Base-by-base conservation (phyloP, 2,329 filamentous ascomycete species). In the Hirsutella minnesotensis region DNA sequence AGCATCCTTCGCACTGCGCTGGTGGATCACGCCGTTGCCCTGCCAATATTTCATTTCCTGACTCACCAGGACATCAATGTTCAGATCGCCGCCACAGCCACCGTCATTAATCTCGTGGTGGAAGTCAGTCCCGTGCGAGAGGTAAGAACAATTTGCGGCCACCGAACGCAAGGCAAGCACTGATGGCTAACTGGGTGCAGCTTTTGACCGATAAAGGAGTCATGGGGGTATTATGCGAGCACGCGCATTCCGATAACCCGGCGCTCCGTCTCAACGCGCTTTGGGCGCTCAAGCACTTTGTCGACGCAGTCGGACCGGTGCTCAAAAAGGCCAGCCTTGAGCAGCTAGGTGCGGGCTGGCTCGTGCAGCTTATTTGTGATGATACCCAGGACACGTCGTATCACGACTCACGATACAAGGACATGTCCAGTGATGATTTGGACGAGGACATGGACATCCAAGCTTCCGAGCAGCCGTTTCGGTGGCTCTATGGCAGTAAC, bases 221-320 rank as follows among this genome's bases (percentile, higher is more conserved):
- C 2, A 72, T 95, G 50, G 79, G 78, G 47, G 75, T 83, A 1
- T 68, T 96, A 1, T 94, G 88, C 55, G 77, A 85, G 51, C 86
- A 95, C 57, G 87, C 89, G 2, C 85, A 85, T 58, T 92, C 86
- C 1, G 72, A 75, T 38, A 85, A 90, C 54, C 75, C 83, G n/a
- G 77, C 81, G 38, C 69, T 96, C 42, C 79, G 87, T 20, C 71
- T 94, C 21, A 88, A 92, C 53, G 88, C 89, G 19, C 65, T 98
- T 2, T 98, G 92, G 90, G 87, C 88, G 5, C 67, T 98, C 45
- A 96, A 96, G 58, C 87, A 96, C 62, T 73, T 95, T 40, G 82
- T 94, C 3, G 75, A 84, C 48, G 80, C 79, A 19, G 77, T 84
- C 5, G 73, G 75, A 16, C 79, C 82, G 37, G 75, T 82, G 12